Conservation (phyloP, 2,329 filamentous ascomycete genomes). For the Colletotrichum eremochloae region DNA sequence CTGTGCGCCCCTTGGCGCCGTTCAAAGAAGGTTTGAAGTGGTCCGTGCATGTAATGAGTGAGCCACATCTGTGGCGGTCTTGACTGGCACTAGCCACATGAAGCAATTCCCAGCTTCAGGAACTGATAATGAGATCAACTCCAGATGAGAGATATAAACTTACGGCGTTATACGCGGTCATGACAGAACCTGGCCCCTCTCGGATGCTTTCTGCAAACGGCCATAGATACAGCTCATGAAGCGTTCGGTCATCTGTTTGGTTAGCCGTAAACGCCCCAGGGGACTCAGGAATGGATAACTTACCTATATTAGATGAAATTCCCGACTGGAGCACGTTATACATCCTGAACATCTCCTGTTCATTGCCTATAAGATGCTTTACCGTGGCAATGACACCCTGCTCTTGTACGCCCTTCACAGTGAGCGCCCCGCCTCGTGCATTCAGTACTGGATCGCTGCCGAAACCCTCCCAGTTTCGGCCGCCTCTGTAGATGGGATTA, state of each 20-base stretch:
- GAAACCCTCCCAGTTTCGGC: conserved; percentile 83
- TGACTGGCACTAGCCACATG: no score
- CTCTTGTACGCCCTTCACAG: conserved; percentile 78
- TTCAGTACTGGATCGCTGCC: conserved; percentile 80
- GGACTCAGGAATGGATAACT: no score
- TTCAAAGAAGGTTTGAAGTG: no score
- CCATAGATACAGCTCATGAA: conserved; percentile 86
- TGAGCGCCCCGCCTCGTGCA: conserved; percentile 81
- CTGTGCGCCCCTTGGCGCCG: no score
- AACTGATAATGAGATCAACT: no score
- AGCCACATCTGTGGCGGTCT: no score
- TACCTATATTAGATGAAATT: conserved; percentile 79
- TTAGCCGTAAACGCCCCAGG: no score
- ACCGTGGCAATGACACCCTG: conserved; percentile 69
- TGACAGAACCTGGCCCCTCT: conserved; percentile 83
- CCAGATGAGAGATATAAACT: conserved; percentile 27
- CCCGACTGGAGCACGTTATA: conserved; percentile 64
- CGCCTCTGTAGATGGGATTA: conserved; percentile 60
- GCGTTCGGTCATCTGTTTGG: conserved; percentile 71
- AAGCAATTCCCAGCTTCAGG: no score
- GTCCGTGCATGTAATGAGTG: no score
- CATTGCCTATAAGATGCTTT: conserved; percentile 69
- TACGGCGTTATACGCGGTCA: conserved; percentile 84
- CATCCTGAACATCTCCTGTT: conserved; percentile 75
- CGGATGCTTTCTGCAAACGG: conserved; percentile 86